Evolutionary conservation across 2,329 filamentous ascomycete species (phyloP), one percentile per base, ranked within the genome.

Genomic region (Exophiala spinifera): DNA sequence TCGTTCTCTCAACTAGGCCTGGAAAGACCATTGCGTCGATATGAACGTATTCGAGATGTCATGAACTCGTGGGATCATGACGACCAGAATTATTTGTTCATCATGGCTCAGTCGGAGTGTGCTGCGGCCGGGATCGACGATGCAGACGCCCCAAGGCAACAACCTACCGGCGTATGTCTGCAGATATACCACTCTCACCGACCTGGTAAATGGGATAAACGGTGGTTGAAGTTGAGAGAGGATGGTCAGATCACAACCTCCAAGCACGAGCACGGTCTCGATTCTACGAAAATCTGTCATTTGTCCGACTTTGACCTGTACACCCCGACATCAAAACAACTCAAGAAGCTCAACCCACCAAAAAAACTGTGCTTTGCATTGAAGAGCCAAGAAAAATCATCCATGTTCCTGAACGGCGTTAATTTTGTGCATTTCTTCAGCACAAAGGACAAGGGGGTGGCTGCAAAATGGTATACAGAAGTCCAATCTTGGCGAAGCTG

Each of bases 351-450:
- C 49, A 91, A 87, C 64, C 87, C 91, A 1, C 92, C 92, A 0
- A 95, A 94, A 71, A 88, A 86, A 66, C 79, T 85, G 62, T 95
- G 89, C 72, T 92, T 88, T 65, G 91, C 90, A 0, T 80, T 97
- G 63, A 96, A 96, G 72, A 95, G 89, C 63, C 91, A 96, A 73
- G 87, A 96, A 67, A 95, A 92, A 70, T 87, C 87, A 0, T 84
- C 82, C 54, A 85, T 95, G 65, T 96, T 96, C 65, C 74, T 90
- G 50, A 86, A 86, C 50, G 88, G 86, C 2, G 85, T 88, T 48
- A 92, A 92, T 63, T 97, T 90, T 66, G 88, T 95, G 2, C 92
- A 97, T 67, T 96, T 92, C 72, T 95, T 97, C 73, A 86, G 84
- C 55, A 89, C 87, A 1, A 89, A 89, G 42, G 89, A 96, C 63